These are phyloP conservation scores for Flueggea neowawraea DNA, from an alignment of 441 rosid genomes.

Conservation along the genomic window DNA sequence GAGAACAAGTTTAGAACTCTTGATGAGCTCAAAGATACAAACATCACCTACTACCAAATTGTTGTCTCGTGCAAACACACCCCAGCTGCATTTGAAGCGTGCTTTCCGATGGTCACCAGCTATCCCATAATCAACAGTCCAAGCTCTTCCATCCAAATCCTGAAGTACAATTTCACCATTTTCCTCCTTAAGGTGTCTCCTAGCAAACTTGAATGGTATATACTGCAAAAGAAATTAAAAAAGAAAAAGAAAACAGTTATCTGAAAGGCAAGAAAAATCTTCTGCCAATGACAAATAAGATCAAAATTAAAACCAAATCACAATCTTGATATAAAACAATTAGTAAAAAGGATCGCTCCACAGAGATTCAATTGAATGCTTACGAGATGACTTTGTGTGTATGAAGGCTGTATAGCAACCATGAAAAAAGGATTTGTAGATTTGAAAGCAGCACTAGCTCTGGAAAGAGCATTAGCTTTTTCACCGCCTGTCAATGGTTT, in stretches of 20 bases:
- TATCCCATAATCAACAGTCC: slow-evolving; percentile 6
- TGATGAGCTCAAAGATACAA: too few relatives aligned
- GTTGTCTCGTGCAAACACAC: slow-evolving; percentile 5
- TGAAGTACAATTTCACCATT: not conserved
- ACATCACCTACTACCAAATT: slow-evolving; percentile 5
- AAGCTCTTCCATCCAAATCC: slow-evolving; percentile 17
- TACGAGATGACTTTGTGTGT: too few relatives aligned
- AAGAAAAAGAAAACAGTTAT: not conserved
- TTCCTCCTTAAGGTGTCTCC: not conserved
- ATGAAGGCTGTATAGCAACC: too few relatives aligned
- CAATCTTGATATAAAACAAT: slow-evolving; percentile 27
- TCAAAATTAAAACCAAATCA: not conserved
- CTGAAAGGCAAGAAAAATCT: not conserved
- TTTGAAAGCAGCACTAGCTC: slow-evolving; percentile 10
- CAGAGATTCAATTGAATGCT: not conserved
- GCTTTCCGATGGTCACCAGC: not conserved
- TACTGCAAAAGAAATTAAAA: not conserved
- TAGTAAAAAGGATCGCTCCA: not conserved
- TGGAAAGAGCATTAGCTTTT: slow-evolving; percentile 5
- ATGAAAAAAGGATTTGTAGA: not conserved
- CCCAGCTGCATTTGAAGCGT: slow-evolving; percentile 18
- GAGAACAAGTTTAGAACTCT: too few relatives aligned
- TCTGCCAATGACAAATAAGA: not conserved
- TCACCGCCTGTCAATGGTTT: slow-evolving; percentile 4
- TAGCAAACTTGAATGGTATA: not conserved